Evolutionary conservation across 768 basidiomycete genomes (phyloP), one percentile per base, ranked within the genome.

Genomic region (Cystofilobasidium ferigula): DNA sequence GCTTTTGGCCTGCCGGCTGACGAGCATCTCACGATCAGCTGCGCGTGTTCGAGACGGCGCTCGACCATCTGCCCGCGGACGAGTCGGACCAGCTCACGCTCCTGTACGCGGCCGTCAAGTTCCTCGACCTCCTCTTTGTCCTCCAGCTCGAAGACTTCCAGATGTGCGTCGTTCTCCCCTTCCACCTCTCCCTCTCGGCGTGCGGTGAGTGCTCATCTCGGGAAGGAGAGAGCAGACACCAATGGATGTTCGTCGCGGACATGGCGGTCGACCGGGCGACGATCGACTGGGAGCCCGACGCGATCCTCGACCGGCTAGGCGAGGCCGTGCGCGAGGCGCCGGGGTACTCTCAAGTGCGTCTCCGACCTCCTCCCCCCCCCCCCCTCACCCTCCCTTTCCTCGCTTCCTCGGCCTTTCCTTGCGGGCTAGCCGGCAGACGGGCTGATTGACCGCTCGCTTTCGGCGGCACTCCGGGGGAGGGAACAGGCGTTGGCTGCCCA

Each of bases 181-280:
- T 34, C 26, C 12, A 24, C 43, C 13, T 36, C 4, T 35, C 1
- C 2, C n/a, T 43, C 5, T n/a, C 59, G 16, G 26, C 22, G 14
- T 43, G 54, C 62, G 35, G n/a, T 7, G 36, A 20, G 20, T 35
- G 14, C 4, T 62, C 6, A 10, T 16, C 18, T 38, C 14, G 3
- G 12, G 16, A 22, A 43, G 42, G 8, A 7, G 42, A 4, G 12
- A 20, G 24, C n/a, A 81, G 80, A 10, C 88, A 98, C 75, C 92
- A 99, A 79, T 99, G 95, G 94, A 88, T 95, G 72, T 99, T 98
- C 75, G 84, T 97, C 48, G 95, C 92, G 3, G 94, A 99, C 75
- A 98, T 94, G 0, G 89, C 94, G 0, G 82, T 92, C 38, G 92
- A 90, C 76, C 86, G 84, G 22, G 88, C 91, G 0, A 86, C 91